phyloP scores from a whole-genome alignment of 2,329 filamentous ascomycete genomes.

The Alternaria ethzedia region DNA sequence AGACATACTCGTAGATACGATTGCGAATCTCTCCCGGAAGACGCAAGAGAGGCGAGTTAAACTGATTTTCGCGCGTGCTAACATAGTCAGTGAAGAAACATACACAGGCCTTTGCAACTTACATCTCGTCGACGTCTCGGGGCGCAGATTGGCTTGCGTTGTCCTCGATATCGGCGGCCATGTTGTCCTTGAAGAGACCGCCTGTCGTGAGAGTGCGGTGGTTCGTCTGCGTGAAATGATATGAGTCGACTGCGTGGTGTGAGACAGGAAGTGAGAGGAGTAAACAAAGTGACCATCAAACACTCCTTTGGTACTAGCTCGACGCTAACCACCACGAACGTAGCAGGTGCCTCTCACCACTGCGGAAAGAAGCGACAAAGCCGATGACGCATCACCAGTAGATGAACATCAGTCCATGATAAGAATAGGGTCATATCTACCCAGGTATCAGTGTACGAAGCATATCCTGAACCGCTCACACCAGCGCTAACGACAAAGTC shows the following conservation, averaged over 20 bases:
- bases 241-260: not conserved
- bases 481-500: no score
- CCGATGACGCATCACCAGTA: not conserved
- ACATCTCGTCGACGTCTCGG: no score
- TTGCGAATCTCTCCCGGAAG: not conserved
- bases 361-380: not conserved
- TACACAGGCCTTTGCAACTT: no score
- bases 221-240: no score
- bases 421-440: no score
- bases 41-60: not conserved
- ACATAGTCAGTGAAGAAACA: not conserved
- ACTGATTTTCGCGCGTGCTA: not conserved
- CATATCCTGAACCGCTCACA: no score
- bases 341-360: not conserved
- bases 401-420: no score
- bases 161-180: not conserved
- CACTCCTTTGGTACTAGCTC: not conserved
- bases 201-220: no score
- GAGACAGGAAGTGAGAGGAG: not conserved
- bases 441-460: no score
- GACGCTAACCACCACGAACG: not conserved
- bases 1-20: not conserved
- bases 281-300: not conserved
- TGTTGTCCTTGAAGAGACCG: no score
- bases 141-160: rapidly evolving